Conservation (phyloP, 257 asterid genomes). For the Leonotis leonurus region DNA sequence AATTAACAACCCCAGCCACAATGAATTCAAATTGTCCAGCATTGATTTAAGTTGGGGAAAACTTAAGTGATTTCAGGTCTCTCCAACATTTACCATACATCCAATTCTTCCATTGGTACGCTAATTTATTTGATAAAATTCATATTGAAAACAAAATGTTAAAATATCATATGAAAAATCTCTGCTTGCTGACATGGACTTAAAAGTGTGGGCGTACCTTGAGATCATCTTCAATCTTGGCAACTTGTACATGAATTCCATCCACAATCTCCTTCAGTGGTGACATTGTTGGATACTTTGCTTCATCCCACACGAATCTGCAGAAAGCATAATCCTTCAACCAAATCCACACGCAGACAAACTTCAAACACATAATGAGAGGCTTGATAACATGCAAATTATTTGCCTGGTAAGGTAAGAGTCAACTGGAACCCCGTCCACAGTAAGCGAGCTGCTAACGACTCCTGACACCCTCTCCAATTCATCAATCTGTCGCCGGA, state of each 20-base stretch:
- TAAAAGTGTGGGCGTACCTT: conserved; percentile 37
- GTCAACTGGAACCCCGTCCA: conserved; percentile 95
- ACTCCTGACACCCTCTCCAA: conserved; percentile 81
- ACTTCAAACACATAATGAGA: background rate
- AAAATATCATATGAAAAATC: background rate
- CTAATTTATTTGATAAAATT: background rate
- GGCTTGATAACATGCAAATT: background rate
- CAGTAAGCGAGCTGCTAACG: conserved; percentile 75
- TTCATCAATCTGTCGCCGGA: conserved; percentile 88
- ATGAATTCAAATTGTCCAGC: background rate
- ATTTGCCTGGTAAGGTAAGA: conserved; percentile 79
- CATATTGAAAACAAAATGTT: background rate
- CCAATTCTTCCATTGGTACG: background rate
- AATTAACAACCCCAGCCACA: background rate
- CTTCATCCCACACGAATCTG: conserved; percentile 86
- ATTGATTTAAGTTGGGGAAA: background rate
- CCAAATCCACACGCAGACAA: background rate
- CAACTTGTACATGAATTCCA: conserved; percentile 65
- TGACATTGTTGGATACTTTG: conserved; percentile 79
- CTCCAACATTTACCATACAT: background rate
- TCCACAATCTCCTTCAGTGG: conserved; percentile 75
- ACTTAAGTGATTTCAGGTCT: background rate
- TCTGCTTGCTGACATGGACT: background rate
- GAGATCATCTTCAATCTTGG: conserved; percentile 85
- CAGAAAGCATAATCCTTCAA: background rate